Evolutionary conservation across 805 yeast species (phyloP), one percentile per base, ranked within the genome.

Genomic region (Suhomyces sp.): DNA sequence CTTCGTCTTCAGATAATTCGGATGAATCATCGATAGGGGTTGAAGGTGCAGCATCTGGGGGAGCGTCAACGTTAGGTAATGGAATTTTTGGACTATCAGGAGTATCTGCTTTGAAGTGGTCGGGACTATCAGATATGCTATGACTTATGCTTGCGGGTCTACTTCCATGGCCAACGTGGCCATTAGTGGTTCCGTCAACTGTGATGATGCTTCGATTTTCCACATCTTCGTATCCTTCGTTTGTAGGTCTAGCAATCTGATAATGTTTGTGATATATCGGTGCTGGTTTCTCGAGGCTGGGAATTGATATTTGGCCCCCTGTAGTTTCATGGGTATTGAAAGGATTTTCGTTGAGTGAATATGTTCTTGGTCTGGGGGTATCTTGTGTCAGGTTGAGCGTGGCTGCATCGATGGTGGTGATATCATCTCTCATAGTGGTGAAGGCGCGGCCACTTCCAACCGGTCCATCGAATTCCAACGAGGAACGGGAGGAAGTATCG

Each of bases 331-430:
- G 15, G 2, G 20, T 12, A 25, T n/a, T 31, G 31, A 48, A 50
- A 6, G 57, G 56, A 31, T 46, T 47, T 17, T 48, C 53, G 20
- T 28, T 24, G 17, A 42, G 26, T 3, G 43, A 24, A 9, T 24
- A 22, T 4, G 4, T n/a, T 4, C 29, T 13, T 10, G 14, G 10
- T 11, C 15, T 25, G 7, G 29, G 29, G 4, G 19, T 22, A 18
- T 15, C 10, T n/a, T 8, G 31, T 14, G 12, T 21, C 31, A 14
- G 25, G 11, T 19, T 25, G 13, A 29, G 16, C 16, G 31, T 26
- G n/a, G 25, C 27, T 15, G 60, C 34, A 26, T 66, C 68, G 19
- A 66, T 62, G 7, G 70, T 64, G n/a, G 71, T 63, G 14, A 65
- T 60, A 36, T 63, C 68, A 32, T 60, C 62, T 22, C 57, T 51